These are phyloP conservation scores for Phytophthora citricola DNA, from an alignment of 352 stramenopile species.

Conservation along the genomic window DNA sequence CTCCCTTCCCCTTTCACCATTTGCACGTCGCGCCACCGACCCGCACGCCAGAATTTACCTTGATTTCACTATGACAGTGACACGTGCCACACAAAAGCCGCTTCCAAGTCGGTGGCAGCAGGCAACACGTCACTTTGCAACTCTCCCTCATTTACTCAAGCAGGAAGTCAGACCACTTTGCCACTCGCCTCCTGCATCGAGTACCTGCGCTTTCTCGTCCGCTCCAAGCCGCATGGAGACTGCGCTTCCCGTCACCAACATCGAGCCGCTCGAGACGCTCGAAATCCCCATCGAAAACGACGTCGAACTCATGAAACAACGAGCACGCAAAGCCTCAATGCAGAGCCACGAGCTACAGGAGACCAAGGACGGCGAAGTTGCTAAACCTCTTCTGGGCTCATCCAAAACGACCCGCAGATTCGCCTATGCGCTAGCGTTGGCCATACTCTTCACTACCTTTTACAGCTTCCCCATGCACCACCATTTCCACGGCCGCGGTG, in stretches of 20 bases:
- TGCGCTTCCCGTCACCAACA: slow-evolving; percentile 5
- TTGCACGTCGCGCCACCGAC: slow-evolving; percentile 2
- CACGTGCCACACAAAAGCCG: slow-evolving; percentile 18
- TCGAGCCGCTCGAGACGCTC: slow-evolving; percentile 20
- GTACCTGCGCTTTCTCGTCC: slow-evolving; percentile 1
- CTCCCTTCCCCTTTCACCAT: slow-evolving; percentile 16
- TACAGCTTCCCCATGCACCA: slow-evolving; percentile 59
- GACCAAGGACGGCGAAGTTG: slow-evolving; percentile 3
- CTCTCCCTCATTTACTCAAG: slow-evolving; percentile 16
- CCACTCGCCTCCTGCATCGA: slow-evolving; percentile 15
- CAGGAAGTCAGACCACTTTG: slow-evolving; percentile 14
- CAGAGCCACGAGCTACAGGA: slow-evolving; percentile 10
- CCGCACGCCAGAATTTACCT: slow-evolving; percentile 5
- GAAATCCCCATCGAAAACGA: slow-evolving; percentile 22
- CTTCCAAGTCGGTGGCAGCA: slow-evolving; percentile 4
- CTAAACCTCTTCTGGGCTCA: slow-evolving; percentile 19
- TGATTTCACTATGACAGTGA: background rate
- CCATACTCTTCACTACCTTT: slow-evolving; percentile 69
- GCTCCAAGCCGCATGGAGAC: slow-evolving; percentile 32
- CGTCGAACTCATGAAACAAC: slow-evolving; percentile 33
- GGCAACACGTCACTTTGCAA: slow-evolving; percentile 18
- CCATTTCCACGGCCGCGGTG: slow-evolving; percentile 32
- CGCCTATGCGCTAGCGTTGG: slow-evolving; percentile 56
- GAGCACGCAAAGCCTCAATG: slow-evolving; percentile 16
- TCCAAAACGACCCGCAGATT: slow-evolving; percentile 20